A percentile compares a stretch with the other conserved stretches of the same genome.
These are phyloP conservation scores for Cordyceps sp. DNA, from an alignment of 2,329 filamentous ascomycete genomes.

Conservation along the genomic window DNA sequence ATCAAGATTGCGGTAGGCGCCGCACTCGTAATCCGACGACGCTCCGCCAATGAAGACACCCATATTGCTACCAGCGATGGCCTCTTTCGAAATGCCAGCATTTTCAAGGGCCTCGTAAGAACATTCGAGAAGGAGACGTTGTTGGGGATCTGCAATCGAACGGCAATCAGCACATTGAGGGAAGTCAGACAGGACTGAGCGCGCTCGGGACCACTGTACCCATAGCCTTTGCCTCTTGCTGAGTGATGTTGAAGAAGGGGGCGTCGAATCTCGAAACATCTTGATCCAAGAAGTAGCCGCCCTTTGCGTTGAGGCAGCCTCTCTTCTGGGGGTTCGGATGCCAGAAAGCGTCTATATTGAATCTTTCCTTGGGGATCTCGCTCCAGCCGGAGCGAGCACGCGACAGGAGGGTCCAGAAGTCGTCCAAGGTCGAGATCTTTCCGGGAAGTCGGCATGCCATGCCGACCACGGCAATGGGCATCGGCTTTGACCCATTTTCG, in stretches of 20 bases:
- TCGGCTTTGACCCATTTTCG: constrained; percentile 1
- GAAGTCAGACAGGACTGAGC: too few species aligned
- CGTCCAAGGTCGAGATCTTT: constrained; percentile 20
- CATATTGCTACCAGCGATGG: constrained; percentile 27
- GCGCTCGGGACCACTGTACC: too few species aligned
- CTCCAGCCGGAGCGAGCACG: constrained; percentile 22
- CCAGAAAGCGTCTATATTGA: constrained; percentile 23
- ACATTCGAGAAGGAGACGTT: constrained; percentile 33
- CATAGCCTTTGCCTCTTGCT: constrained; percentile 32
- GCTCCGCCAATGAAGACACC: constrained; percentile 32
- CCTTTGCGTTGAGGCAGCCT: constrained; percentile 19
- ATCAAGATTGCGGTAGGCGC: constrained; percentile 24
- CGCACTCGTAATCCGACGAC: constrained; percentile 30
- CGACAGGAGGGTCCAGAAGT: constrained; percentile 27
- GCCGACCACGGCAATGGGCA: constrained; percentile 27
- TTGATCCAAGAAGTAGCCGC: constrained; percentile 25
- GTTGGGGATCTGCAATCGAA: constrained; percentile 37
- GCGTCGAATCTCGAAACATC: constrained; percentile 32
- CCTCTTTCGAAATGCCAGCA: constrained; percentile 29
- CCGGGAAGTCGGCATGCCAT: constrained; percentile 30
- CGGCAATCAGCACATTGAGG: too few species aligned
- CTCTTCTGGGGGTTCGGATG: constrained; percentile 26
- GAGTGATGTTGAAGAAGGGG: constrained; percentile 33
- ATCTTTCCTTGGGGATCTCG: constrained; percentile 27
- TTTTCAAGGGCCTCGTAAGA: constrained; percentile 37